Evolutionary conservation across 192 early-diverging fungal genomes (phyloP).

Genomic region (Globomyces pollinis-pini): DNA sequence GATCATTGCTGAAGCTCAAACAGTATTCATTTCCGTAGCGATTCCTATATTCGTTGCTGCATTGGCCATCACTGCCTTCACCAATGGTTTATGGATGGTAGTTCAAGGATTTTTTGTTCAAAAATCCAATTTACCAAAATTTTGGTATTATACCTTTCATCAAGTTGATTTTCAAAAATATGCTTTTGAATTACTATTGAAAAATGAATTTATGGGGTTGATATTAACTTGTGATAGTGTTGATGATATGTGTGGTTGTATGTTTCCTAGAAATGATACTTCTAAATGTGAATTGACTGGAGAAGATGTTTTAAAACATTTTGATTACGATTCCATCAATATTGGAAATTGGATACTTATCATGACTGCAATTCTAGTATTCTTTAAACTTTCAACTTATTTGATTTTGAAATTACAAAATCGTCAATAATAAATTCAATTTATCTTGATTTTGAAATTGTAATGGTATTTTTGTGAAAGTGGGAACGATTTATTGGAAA

Average conservation of each 20-base stretch:
- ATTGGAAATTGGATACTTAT: background rate
- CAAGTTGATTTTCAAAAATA: constrained; percentile 13
- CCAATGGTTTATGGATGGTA: constrained; percentile 13
- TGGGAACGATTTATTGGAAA: too few relatives aligned
- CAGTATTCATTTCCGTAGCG: constrained; percentile 22
- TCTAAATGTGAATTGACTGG: background rate
- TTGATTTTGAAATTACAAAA: background rate
- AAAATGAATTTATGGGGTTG: constrained; percentile 4
- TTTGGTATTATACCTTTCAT: constrained; percentile 6
- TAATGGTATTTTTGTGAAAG: too few relatives aligned
- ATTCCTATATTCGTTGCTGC: constrained; percentile 36
- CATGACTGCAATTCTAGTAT: background rate
- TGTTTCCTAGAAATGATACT: background rate
- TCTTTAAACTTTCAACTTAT: constrained; percentile 1
- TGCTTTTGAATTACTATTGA: constrained; percentile 1
- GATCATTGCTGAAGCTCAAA: constrained; percentile 27
- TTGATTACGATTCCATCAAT: background rate
- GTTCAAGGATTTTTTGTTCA: constrained; percentile 3
- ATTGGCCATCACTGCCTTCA: constrained; percentile 16
- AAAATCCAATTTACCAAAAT: background rate
- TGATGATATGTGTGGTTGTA: background rate
- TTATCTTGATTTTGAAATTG: too few relatives aligned
- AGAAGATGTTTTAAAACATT: background rate
- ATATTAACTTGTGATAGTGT: background rate
- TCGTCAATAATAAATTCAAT: background rate